Base-by-base conservation (phyloP, 768 basidiomycete genomes). In the Hypsizygus marmoreus region DNA sequence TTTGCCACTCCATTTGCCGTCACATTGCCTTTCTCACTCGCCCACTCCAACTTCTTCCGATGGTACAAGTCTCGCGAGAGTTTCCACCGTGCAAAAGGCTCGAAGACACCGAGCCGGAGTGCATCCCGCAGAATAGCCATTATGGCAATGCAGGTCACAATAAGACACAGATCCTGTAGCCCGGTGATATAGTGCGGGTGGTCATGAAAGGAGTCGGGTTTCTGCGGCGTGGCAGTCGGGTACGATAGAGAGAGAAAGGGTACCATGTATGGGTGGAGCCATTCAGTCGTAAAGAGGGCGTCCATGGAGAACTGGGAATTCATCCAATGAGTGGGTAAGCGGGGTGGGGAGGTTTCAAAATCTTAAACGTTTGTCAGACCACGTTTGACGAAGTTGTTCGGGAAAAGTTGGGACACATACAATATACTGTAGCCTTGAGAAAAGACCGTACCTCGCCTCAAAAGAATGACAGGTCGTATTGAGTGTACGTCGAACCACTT, bases 61-160 rank as follows among this genome's bases (percentile, higher is more conserved):
- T 45, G 45, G 13, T 58, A 49, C 26, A 82, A 71, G 58, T 85
- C 73, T 45, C 77, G 75, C 30, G 73, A 68, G 49, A 97, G 79
- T 53, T 85, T 86, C 79, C 82, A 86, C 29, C 75, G 72, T 13
- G 90, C 94, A 44, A 97, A 81, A 8, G 94, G 91, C 60, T 86
- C 85, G 50, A 92, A 80, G 25, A 94, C 55, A 53, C 72, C 75
- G 16, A 94, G 66, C 57, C 97, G 83, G 30, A 82, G 65, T 24
- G 80, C 67, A 70, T 95, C 95, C 50, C 97, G 82, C 20, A 92
- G 65, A 41, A 93, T 56, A n/a, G 91, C 91, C 82, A 97, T 93
- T 54, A 86, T 70, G 11, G 86, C 79, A 46, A 97, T 90, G 66
- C 81, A 88, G n/a, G 84, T 79, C 44, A 93, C 66, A 46, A 94